Evolutionary conservation across 1,284 basidiomycete genomes (phyloP).

Genomic region (Microbotryomycetes sp.): DNA sequence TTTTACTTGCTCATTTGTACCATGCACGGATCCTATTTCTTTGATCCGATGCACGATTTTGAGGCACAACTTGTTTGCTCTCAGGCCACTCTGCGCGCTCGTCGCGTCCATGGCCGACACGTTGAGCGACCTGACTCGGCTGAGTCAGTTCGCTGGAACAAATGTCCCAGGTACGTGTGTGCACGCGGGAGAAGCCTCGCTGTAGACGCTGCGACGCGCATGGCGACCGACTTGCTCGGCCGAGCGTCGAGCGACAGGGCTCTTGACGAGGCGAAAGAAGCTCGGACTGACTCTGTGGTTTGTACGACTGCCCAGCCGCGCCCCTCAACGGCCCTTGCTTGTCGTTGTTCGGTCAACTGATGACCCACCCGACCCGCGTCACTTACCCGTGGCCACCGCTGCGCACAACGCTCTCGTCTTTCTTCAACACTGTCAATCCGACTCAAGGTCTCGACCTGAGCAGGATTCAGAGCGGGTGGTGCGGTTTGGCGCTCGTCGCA

Average conservation of each 20-base stretch:
- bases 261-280: too few species aligned
- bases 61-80: too few species aligned
- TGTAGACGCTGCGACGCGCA: too few species aligned
- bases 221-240: too few species aligned
- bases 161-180: not conserved
- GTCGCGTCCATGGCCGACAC: not conserved
- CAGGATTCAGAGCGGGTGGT: slow-evolving; percentile 5
- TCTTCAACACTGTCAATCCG: not conserved
- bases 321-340: slow-evolving; percentile 1
- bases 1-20: too few species aligned
- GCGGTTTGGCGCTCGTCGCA: slow-evolving; percentile 2
- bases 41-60: too few species aligned
- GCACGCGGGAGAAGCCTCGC: not conserved
- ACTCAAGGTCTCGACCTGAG: not conserved
- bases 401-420: not conserved
- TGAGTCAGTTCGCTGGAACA: not conserved
- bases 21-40: too few species aligned
- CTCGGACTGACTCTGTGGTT: too few species aligned
- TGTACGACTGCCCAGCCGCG: too few species aligned
- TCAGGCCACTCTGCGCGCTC: too few species aligned
- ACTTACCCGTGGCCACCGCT: slow-evolving; percentile 11
- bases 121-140: not conserved
- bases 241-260: too few species aligned
- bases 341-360: slow-evolving; percentile 4
- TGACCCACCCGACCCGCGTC: slow-evolving; percentile 2